Evolutionary conservation across 352 stramenopile genomes (phyloP).

Genomic region (Phytophthora citricola): DNA sequence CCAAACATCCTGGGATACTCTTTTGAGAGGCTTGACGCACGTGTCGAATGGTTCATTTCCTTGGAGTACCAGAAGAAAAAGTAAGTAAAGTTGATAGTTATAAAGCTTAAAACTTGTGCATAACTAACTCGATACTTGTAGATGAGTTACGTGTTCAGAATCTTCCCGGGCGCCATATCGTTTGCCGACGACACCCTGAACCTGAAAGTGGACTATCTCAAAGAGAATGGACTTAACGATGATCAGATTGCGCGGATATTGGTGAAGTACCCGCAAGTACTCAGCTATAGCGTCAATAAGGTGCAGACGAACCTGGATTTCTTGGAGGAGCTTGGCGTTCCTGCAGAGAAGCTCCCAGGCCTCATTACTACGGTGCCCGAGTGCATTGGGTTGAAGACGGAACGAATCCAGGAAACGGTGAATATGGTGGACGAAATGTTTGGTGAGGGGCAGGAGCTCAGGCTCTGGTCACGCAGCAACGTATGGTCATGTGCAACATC

Average conservation of each 20-base stretch:
- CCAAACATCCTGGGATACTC: slow-evolving; percentile 47
- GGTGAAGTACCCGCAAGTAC: slow-evolving; percentile 46
- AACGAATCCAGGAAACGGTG: slow-evolving; percentile 54
- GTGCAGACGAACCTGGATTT: slow-evolving; percentile 42
- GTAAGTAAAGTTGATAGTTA: slow-evolving; percentile 21
- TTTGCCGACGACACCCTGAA: slow-evolving; percentile 49
- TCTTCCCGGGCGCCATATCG: slow-evolving; percentile 52
- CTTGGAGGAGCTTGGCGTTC: slow-evolving; percentile 41
- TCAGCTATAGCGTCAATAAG: slow-evolving; percentile 45
- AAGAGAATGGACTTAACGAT: slow-evolving; percentile 39
- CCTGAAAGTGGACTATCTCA: slow-evolving; percentile 49
- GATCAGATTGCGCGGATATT: slow-evolving; percentile 51
- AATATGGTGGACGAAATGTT: slow-evolving; percentile 49
- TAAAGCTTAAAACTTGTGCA: neutral
- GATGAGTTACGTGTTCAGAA: slow-evolving; percentile 61
- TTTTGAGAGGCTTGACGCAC: slow-evolving; percentile 33
- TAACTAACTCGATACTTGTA: slow-evolving; percentile 14
- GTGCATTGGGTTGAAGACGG: slow-evolving; percentile 40
- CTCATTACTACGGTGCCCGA: slow-evolving; percentile 50
- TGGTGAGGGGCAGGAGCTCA: slow-evolving; percentile 26
- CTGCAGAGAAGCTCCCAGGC: slow-evolving; percentile 36
- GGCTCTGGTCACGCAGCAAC: slow-evolving; percentile 28
- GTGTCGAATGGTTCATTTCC: slow-evolving; percentile 49
- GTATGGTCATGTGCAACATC: slow-evolving; percentile 65
- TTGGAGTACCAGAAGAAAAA: slow-evolving; percentile 40